Evolutionary conservation across 495 filamentous ascomycete genomes (phyloP), one percentile per base, ranked within the genome.

Genomic region (Platismatia glauca): DNA sequence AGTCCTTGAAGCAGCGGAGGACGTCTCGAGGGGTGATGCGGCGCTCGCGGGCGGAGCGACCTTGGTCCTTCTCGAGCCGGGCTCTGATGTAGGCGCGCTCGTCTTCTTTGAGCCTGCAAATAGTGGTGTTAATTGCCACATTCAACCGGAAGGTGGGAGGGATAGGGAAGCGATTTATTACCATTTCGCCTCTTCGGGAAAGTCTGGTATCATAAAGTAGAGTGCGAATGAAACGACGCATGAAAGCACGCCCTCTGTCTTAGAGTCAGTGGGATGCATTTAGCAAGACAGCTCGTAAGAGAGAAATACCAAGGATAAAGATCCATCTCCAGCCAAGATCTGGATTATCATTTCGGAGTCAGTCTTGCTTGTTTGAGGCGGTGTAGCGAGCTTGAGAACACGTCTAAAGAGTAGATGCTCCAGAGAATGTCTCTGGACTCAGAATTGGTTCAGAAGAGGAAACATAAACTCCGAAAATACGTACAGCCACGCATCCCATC

Each of bases 311-410:
- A 18, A 62, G 37, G 13, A 70, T 69, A 55, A 83, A 85, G 55
- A 86, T 82, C 94, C 94, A 97, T 48, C 92, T 81, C 93, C 93
- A 98, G 55, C 90, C 93, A 3, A 70, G 68, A 66, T 90, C n/a
- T n/a, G n/a, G n/a, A n/a, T n/a, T n/a, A n/a, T n/a, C n/a, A n/a
- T n/a, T n/a, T n/a, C n/a, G n/a, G n/a, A n/a, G n/a, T n/a, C n/a
- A n/a, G n/a, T n/a, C n/a, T n/a, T n/a, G n/a, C n/a, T n/a, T n/a
- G n/a, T n/a, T n/a, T n/a, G n/a, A n/a, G n/a, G n/a, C n/a, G n/a
- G n/a, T n/a, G n/a, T n/a, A n/a, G n/a, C n/a, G n/a, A n/a, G n/a
- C n/a, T n/a, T n/a, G n/a, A n/a, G n/a, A n/a, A n/a, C n/a, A n/a
- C n/a, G n/a, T n/a, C n/a, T n/a, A n/a, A n/a, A n/a, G n/a, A n/a